phyloP scores from a whole-genome alignment of 108 stramenopile species.

The Cyclotella atomus region DNA sequence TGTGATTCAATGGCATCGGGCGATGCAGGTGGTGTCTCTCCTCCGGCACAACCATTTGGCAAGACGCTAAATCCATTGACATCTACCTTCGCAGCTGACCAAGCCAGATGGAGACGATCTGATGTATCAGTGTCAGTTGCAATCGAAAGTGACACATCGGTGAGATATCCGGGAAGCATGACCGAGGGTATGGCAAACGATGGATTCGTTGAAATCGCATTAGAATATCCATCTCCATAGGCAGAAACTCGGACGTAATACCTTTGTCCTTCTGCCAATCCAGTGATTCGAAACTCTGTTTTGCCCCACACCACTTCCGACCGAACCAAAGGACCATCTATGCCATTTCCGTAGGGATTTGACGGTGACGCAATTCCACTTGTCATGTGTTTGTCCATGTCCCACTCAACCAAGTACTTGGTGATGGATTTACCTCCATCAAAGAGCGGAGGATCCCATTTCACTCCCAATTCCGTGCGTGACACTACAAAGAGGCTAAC shows the following conservation, averaged over 20 bases:
- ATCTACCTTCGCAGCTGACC: slow-evolving; percentile 45
- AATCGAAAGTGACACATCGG: slow-evolving; percentile 32
- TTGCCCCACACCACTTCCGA: slow-evolving; percentile 48
- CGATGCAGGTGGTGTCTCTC: slow-evolving; percentile 32
- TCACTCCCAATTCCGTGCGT: slow-evolving; percentile 56
- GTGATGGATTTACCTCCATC: slow-evolving; percentile 60
- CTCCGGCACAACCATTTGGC: slow-evolving; percentile 37
- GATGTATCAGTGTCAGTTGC: slow-evolving; percentile 44
- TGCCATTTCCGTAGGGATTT: slow-evolving; percentile 41
- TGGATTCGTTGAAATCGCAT: slow-evolving; percentile 50
- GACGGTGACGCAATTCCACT: slow-evolving; percentile 32
- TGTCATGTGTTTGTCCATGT: slow-evolving; percentile 45
- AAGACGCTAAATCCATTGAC: slow-evolving; percentile 40
- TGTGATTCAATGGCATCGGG: slow-evolving; percentile 45
- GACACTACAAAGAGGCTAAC: slow-evolving; percentile 60
- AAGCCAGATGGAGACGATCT: slow-evolving; percentile 56
- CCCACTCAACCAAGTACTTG: slow-evolving; percentile 80
- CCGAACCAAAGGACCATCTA: slow-evolving; percentile 40
- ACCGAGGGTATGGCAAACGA: slow-evolving; percentile 37
- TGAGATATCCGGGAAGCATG: slow-evolving; percentile 37
- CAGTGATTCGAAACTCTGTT: slow-evolving; percentile 46
- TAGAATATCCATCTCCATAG: slow-evolving; percentile 56
- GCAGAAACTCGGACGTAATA: slow-evolving; percentile 67
- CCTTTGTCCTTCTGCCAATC: slow-evolving; percentile 39
- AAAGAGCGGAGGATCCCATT: slow-evolving; percentile 55